A percentile compares a stretch with the other conserved stretches of the same genome.
phyloP scores from a whole-genome alignment of 768 basidiomycete genomes.

The Porpolomopsis calyptriformis region DNA sequence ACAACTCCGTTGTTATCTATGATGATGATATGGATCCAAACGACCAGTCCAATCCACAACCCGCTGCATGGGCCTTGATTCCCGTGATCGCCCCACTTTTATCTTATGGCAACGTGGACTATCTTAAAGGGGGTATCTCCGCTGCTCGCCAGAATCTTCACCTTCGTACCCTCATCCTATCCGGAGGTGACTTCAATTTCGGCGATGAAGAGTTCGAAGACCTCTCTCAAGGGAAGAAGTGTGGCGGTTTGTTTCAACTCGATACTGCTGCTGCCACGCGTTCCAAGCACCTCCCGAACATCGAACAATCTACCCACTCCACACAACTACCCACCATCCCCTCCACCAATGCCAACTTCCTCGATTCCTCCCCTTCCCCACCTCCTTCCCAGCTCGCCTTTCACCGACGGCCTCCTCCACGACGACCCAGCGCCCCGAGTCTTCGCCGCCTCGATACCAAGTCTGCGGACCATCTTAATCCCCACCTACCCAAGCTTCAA shows the following conservation, averaged over 20 bases:
- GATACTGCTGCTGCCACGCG: conserved; percentile 47
- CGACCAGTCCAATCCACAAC: conserved; percentile 43
- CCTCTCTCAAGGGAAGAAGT: conserved; percentile 21
- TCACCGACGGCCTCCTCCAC: conserved; percentile 37
- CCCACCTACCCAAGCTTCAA: conserved; percentile 21
- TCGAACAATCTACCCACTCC: conserved; percentile 37
- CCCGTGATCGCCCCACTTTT: conserved; percentile 52
- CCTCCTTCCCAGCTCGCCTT: conserved; percentile 56
- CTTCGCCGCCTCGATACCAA: conserved; percentile 51
- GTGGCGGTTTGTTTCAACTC: conserved; percentile 55
- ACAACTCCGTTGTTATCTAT: conserved; percentile 67
- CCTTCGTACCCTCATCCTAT: conserved; percentile 42
- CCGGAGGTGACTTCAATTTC: conserved; percentile 27
- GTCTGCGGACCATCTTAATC: conserved; percentile 15
- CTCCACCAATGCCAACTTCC: conserved; percentile 8
- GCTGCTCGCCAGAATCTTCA: conserved; percentile 48
- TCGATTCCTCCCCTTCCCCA: conserved; percentile 48
- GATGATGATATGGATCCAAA: conserved; percentile 68
- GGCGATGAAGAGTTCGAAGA: conserved; percentile 5
- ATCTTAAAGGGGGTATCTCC: conserved; percentile 63
- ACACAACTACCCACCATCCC: conserved; percentile 24
- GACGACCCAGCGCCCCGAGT: conserved; percentile 54
- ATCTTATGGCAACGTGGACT: conserved; percentile 45
- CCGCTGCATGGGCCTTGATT: conserved; percentile 64
- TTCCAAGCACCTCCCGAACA: conserved; percentile 38